Evolutionary conservation across 1,284 basidiomycete genomes (phyloP).

Genomic region (Melampsora abietis-canadensis): DNA sequence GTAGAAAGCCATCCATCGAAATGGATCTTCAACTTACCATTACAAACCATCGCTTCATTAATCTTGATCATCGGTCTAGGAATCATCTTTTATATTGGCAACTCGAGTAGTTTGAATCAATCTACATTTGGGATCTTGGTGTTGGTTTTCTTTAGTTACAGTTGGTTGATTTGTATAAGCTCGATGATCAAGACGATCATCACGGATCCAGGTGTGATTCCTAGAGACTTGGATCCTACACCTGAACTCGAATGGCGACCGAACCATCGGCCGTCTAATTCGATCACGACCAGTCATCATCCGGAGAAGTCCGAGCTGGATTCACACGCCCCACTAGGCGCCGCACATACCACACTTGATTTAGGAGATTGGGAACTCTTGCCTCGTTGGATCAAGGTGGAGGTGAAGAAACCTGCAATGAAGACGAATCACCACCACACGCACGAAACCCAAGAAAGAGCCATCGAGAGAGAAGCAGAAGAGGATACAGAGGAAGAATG

Average conservation of each 20-base stretch:
- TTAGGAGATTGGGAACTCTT: constrained; percentile 29
- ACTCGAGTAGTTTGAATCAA: neutral
- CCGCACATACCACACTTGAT: constrained; percentile 44
- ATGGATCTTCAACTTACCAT: constrained; percentile 4
- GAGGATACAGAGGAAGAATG: constrained; percentile 7
- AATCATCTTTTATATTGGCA: constrained; percentile 1
- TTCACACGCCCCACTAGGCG: constrained; percentile 36
- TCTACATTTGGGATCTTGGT: neutral
- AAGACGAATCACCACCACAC: neutral
- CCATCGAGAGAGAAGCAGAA: neutral
- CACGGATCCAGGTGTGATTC: constrained; percentile 53
- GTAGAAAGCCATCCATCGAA: neutral
- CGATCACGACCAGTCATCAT: neutral
- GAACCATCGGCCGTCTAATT: constrained; percentile 34
- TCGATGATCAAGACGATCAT: constrained; percentile 43
- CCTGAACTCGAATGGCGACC: constrained; percentile 49
- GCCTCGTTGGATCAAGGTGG: constrained; percentile 25
- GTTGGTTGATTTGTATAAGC: constrained; percentile 3
- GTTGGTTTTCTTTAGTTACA: neutral
- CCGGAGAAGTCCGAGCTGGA: constrained; percentile 46
- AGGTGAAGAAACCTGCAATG: neutral
- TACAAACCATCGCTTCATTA: constrained; percentile 8
- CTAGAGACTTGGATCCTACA: constrained; percentile 50
- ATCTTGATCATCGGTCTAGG: neutral
- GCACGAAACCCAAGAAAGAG: neutral